Conservation (phyloP, 2,329 filamentous ascomycete genomes). For the Biscogniauxia marginata region DNA sequence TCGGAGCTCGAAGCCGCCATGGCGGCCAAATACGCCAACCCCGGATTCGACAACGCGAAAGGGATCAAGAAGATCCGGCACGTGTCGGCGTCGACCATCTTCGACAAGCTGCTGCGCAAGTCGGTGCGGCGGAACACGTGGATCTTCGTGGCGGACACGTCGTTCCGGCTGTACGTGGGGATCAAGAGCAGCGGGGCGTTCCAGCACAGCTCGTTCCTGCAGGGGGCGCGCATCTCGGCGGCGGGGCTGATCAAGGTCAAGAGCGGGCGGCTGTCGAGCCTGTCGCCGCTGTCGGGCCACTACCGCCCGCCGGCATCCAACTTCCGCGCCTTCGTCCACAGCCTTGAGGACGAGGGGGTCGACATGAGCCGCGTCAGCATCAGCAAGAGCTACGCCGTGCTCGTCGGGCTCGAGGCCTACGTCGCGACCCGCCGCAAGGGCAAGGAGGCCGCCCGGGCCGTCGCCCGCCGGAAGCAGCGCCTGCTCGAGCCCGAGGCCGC, state of each 20-base stretch:
- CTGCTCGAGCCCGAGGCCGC: slow-evolving; percentile 61
- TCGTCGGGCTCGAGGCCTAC: slow-evolving; percentile 81
- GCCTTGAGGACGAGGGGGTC: slow-evolving; percentile 68
- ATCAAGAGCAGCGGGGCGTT: slow-evolving; percentile 89
- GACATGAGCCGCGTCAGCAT: slow-evolving; percentile 80
- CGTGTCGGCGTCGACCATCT: slow-evolving; percentile 68
- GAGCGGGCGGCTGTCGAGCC: slow-evolving; percentile 69
- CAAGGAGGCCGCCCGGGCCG: slow-evolving; percentile 52
- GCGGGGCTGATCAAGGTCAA: slow-evolving; percentile 86
- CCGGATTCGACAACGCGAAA: slow-evolving; percentile 60
- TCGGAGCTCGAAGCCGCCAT: slow-evolving; percentile 57
- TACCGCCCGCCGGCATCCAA: slow-evolving; percentile 82
- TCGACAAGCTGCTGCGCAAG: slow-evolving; percentile 76
- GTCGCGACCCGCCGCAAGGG: slow-evolving; percentile 65
- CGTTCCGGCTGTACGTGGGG: slow-evolving; percentile 81
- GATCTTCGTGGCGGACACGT: slow-evolving; percentile 90
- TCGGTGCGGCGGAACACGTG: slow-evolving; percentile 84
- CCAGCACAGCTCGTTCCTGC: slow-evolving; percentile 86
- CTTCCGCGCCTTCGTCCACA: slow-evolving; percentile 77
- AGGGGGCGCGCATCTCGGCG: slow-evolving; percentile 76
- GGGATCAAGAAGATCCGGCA: slow-evolving; percentile 57
- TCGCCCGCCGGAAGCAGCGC: slow-evolving; percentile 56
- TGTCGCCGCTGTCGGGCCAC: slow-evolving; percentile 74
- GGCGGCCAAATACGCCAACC: slow-evolving; percentile 63
- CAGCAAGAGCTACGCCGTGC: slow-evolving; percentile 76